phyloP scores from a whole-genome alignment of 2,329 filamentous ascomycete genomes.

The Exserohilum rostratum region DNA sequence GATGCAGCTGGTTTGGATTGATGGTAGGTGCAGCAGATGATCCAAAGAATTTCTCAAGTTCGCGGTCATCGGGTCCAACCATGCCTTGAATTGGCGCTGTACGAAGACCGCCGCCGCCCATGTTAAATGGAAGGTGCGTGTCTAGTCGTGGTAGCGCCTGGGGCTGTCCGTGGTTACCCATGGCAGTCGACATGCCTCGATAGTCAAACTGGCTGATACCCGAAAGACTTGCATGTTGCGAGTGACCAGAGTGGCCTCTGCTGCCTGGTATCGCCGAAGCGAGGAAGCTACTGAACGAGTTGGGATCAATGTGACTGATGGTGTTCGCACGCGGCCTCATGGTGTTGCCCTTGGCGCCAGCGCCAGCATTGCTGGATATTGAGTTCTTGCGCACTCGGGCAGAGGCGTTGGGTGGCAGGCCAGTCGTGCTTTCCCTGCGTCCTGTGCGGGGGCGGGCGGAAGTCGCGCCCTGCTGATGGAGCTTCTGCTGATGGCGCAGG shows the following conservation, averaged over 20 bases:
- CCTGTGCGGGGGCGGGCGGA: conserved; percentile 81
- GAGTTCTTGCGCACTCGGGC: conserved; percentile 92
- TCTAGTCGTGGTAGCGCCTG: conserved; percentile 83
- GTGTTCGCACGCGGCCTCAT: conserved; percentile 94
- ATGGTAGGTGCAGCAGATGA: conserved; percentile 61
- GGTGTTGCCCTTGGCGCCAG: conserved; percentile 56
- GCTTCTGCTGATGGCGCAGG: conserved; percentile 95
- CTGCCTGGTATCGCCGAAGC: conserved; percentile 58
- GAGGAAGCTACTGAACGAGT: conserved; percentile 66
- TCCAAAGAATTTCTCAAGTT: conserved; percentile 74
- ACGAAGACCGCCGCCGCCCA: conserved; percentile 70
- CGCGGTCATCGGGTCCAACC: conserved; percentile 65
- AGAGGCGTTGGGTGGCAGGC: conserved; percentile 69
- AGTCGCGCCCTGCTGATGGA: conserved; percentile 90
- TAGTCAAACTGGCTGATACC: conserved; percentile 71
- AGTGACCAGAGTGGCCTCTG: conserved; percentile 61
- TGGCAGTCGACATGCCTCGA: conserved; percentile 71
- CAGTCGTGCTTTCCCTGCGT: conserved; percentile 84
- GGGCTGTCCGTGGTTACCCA: conserved; percentile 69
- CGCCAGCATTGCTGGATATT: conserved; percentile 67
- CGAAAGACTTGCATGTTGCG: conserved; percentile 75
- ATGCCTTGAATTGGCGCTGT: conserved; percentile 68
- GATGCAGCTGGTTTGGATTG: conserved; percentile 75
- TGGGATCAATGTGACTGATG: conserved; percentile 87
- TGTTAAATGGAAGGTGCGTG: conserved; percentile 74